Evolutionary conservation across 148 eudicot genomes (phyloP).

Genomic region (Camellia lanceoleosa): DNA sequence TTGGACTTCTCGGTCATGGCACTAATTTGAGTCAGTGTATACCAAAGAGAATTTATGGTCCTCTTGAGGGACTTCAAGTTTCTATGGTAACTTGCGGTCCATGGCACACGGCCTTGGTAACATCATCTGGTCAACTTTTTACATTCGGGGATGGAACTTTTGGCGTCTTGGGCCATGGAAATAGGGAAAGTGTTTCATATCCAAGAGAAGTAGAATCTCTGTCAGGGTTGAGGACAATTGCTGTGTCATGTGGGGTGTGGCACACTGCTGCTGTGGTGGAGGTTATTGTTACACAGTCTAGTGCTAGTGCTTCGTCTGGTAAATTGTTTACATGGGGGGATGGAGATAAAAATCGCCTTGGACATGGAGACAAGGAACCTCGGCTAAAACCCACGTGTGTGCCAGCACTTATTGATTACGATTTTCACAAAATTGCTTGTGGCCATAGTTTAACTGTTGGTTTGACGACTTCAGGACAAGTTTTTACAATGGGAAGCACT

Average conservation of each 20-base stretch:
- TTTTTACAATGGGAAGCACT: constrained; percentile 92
- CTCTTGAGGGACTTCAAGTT: constrained; percentile 84
- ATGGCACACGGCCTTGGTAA: constrained; percentile 90
- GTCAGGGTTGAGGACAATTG: constrained; percentile 77
- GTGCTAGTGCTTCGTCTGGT: constrained; percentile 65
- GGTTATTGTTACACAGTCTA: constrained; percentile 77
- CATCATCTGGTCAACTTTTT: constrained; percentile 82
- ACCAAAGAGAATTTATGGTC: constrained; percentile 81
- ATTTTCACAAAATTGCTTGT: constrained; percentile 87
- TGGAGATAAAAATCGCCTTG: constrained; percentile 94
- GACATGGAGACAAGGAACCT: constrained; percentile 95
- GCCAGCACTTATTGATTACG: constrained; percentile 77
- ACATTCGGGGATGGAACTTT: constrained; percentile 99
- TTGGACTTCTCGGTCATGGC: constrained; percentile 90
- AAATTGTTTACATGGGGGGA: constrained; percentile 98
- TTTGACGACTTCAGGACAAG: constrained; percentile 71
- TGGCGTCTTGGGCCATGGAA: constrained; percentile 95
- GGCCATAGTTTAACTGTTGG: constrained; percentile 94
- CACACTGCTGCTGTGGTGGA: constrained; percentile 97
- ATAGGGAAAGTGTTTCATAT: constrained; percentile 57
- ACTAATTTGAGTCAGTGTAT: constrained; percentile 90
- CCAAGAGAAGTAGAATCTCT: constrained; percentile 91
- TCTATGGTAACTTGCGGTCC: constrained; percentile 85
- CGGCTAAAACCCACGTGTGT: constrained; percentile 87
- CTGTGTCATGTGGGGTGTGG: constrained; percentile 98